These are phyloP conservation scores for Alternaria solani DNA, from an alignment of 2,329 filamentous ascomycete species.

Conservation along the genomic window DNA sequence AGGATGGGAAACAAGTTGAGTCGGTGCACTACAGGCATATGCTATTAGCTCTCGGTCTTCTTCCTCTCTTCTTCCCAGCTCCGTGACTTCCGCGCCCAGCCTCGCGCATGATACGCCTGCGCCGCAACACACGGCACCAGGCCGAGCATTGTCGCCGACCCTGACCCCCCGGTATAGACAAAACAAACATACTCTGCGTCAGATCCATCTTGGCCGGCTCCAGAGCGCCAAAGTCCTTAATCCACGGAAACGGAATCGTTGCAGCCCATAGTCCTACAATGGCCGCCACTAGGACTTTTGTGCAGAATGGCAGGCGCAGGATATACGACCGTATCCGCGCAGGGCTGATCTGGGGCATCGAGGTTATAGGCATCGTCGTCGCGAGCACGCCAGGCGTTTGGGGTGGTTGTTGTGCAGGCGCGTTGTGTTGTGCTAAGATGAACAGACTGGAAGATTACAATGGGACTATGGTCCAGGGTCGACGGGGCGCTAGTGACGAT, in stretches of 20 bases:
- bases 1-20: conserved; percentile 92
- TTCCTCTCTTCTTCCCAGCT: not conserved
- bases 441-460: conserved; percentile 15
- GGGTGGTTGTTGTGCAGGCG: conserved; percentile 20
- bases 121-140: conserved; percentile 1
- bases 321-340: conserved; percentile 80
- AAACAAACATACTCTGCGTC: conserved; percentile 67
- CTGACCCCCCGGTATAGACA: not conserved
- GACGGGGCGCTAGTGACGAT: conserved; percentile 23
- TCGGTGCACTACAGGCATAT: conserved; percentile 74
- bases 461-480: conserved; percentile 24
- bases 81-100: not conserved
- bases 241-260: conserved; percentile 73
- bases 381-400: conserved; percentile 21
- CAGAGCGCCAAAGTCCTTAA: conserved; percentile 79
- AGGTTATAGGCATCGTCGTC: conserved; percentile 46
- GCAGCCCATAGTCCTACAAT: conserved; percentile 75
- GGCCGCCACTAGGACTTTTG: conserved; percentile 71
- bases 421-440: conserved; percentile 15
- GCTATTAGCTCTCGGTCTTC: conserved; percentile 20
- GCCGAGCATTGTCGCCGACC: not conserved
- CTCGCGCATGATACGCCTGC: conserved; percentile 1
- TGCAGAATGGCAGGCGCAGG: conserved; percentile 86
- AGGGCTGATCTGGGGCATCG: conserved; percentile 71
- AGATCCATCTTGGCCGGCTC: conserved; percentile 79